Evolutionary conservation across 148 eudicot genomes (phyloP).

Genomic region (Arbutus unedo): DNA sequence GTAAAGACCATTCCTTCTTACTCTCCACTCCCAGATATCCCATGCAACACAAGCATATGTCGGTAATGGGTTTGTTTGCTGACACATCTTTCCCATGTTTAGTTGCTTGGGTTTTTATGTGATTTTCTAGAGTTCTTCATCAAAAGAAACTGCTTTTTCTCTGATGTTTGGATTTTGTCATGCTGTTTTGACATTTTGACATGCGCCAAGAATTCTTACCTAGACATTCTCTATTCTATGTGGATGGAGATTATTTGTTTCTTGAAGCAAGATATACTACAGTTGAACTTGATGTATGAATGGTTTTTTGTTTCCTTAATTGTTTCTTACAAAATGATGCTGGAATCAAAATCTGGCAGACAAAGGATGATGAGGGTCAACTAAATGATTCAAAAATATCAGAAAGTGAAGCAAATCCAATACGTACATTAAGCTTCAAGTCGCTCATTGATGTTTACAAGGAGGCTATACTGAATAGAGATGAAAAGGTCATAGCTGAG

Average conservation of each 20-base stretch:
- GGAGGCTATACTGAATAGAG: slow-evolving; percentile 65
- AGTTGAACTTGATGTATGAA: not conserved
- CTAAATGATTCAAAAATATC: slow-evolving; percentile 29
- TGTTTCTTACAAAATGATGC: slow-evolving; percentile 1
- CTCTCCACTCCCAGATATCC: not conserved
- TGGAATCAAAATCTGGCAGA: slow-evolving; percentile 20
- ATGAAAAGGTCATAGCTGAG: slow-evolving; percentile 45
- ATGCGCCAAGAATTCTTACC: too few species aligned
- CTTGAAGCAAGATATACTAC: not conserved
- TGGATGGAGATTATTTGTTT: not conserved
- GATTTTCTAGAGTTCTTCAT: not conserved
- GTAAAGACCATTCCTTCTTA: not conserved
- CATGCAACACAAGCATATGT: not conserved
- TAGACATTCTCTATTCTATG: not conserved
- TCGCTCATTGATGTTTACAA: slow-evolving; percentile 54
- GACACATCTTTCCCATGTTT: not conserved
- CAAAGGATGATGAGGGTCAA: slow-evolving; percentile 25
- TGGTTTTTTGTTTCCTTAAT: not conserved
- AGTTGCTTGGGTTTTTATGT: not conserved
- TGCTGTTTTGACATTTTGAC: not conserved
- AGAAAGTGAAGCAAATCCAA: slow-evolving; percentile 25
- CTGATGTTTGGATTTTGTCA: not conserved
- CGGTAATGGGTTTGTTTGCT: not conserved
- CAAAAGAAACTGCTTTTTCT: not conserved
- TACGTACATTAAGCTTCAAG: slow-evolving; percentile 37